Base-by-base conservation (phyloP, 2,329 filamentous ascomycete genomes). In the Scedosporium boydii region DNA sequence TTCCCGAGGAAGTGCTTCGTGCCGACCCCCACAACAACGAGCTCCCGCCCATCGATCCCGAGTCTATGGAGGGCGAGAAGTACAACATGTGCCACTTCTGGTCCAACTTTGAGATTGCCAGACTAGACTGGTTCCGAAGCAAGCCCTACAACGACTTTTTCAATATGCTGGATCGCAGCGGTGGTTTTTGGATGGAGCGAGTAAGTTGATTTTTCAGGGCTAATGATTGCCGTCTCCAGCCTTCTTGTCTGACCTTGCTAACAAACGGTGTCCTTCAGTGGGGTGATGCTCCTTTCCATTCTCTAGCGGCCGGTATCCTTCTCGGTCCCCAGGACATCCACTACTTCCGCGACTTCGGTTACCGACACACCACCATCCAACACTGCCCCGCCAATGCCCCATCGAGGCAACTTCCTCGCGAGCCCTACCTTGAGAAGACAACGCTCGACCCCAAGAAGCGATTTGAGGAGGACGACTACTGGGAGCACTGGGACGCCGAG, bases 31-130 rank as follows among this genome's bases (percentile, higher is more conserved):
- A 85, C 44, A 82, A 82, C 62, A 86, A 87, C 65, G 83, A 83
- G 41, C 77, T 91, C n/a, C 87, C 88, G 34, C 87, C 95, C 51
- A 89, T 97, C 63, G 91, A 98, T 70, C 87, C 89, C 0, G 93
- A 98, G 71, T 85, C 87, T 51, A 99, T 99, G 95, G 93, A 98
- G 73, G 91, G 92, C 66, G 95, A 99, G 75, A 90, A 87, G 69
- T 99, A 99, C 82, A 99, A 99, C 78, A 99, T 99, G 95, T 99
- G 95, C 74, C 95, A 99, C 80, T 99, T 97, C 80, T 99, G 95
- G 95, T 96, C 92, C 75, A 99, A 99, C 75, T 99, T 99, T 68
- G 95, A 99, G 76, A 99, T 99, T 77, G 95, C 95, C 14, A 87
- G 87, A 64, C 83, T 99, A 65, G 89, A 91, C 77, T 99, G 92